Base-by-base conservation (phyloP, 1,139 yeast species). In the Pichia inconspicua region DNA sequence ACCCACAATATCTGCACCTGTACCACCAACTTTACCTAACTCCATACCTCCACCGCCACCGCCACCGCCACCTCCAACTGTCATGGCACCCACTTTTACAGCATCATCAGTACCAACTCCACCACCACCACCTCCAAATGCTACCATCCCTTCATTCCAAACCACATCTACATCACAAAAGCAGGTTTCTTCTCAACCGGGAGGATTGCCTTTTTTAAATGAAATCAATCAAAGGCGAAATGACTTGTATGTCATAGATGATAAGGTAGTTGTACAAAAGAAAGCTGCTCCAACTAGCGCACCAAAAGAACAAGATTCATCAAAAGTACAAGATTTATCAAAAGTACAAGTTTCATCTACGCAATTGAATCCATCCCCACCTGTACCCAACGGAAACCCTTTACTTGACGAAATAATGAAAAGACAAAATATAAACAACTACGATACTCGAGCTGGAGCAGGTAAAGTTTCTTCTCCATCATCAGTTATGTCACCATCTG, bases 191-290 rank as follows among this genome's bases (percentile, higher is more conserved):
- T 43, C 53, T 2, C 49, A 56, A 6, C 43, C 58, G 7, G 67
- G 68, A 10, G 64, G 68, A 0, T 58, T 74, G 32, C 78, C 80
- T 11, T 79, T 79, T 56, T 65, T 78, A 38, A 78, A 80, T 1
- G 78, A 78, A 49, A 78, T 79, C 44, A 78, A 78, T 55, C 72
- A 74, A 45, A 76, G 73, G 51, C 66, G 84, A 57, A 74, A 76
- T 51, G 82, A 77, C 35, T 54, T 72, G 5, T 65, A 70, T 57
- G 80, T 76, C 6, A 68, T 78, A 15, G 59, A 55, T 49, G 53
- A 50, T 19, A 41, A 37, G n/a, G 45, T 45, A 22, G 55, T 53
- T 15, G 42, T 53, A 22, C 19, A 27, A 14, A 41, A 41, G 19
- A 50, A 42, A 8, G 12, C 40, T 2, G 44, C 48, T 3, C 30